Evolutionary conservation across 768 basidiomycete species (phyloP), one percentile per base, ranked within the genome.

Genomic region (Boletales sp.): DNA sequence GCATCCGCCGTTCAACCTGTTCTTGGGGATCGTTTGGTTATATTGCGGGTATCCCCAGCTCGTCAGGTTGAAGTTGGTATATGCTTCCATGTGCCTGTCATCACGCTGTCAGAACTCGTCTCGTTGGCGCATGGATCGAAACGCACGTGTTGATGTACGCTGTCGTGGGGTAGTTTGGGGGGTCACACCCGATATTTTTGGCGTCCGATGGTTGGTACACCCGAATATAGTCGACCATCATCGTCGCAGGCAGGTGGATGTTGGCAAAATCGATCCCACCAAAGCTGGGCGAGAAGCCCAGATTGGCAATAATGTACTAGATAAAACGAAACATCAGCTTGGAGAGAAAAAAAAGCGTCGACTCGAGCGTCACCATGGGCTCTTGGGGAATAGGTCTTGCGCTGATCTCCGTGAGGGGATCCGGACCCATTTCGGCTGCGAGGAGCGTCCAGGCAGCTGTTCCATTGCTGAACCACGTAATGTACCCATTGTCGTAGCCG

Each of bases 191-290:
- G 35, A 82, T 69, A 54, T 83, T 83, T 55, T 72, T 67, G 10
- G 64, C 57, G 49, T 70, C 65, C 45, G 72, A 65, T 21, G 71
- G 70, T 57, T 86, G 86, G 58, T 86, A 87, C 12, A 95, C 87
- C 2, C 93, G 80, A 49, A 94, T 82, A 51, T 83, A 94, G 61
- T 95, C 93, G 44, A 94, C 70, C 48, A 72, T 72, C 86, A 94
- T 84, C 25, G 71, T 74, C 9, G 78, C 65, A 5, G 82, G 82
- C 59, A 85, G 75, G 17, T 67, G 65, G 28, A 89, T 61, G 35
- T 79, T 57, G 6, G 72, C 71, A 46, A 82, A 74, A 56, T 90
- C 82, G 58, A 89, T 79, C 8, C 65, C 72, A 14, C 84, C 87
- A 64, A 90, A 90, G 59, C 79, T 82, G 39, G 70, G 55, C 8